Conservation (phyloP, 2,329 filamentous ascomycete genomes). For the Sporothrix pallida region DNA sequence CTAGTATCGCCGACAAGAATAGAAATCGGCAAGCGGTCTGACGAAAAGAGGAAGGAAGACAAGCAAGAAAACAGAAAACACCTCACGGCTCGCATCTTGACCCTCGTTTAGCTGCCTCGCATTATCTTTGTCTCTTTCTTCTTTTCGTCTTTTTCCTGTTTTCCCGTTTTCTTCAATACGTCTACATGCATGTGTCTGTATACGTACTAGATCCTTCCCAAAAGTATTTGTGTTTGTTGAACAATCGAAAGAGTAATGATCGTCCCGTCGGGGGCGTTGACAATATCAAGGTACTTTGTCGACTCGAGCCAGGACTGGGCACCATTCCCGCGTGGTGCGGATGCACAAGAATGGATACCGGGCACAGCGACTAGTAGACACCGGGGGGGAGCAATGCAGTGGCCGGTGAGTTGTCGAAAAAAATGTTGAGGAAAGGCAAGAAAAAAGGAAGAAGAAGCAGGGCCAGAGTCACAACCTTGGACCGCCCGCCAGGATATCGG, state of each 20-base stretch:
- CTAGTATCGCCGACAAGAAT: background rate
- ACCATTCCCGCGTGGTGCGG: background rate
- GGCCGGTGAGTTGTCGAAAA: background rate
- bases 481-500: conserved; percentile 14
- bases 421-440: background rate
- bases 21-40: too few species aligned
- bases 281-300: too few species aligned
- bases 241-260: too few species aligned
- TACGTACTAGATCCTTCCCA: background rate
- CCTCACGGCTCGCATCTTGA: background rate
- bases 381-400: background rate
- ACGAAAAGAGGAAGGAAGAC: background rate
- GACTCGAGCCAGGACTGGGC: too few species aligned
- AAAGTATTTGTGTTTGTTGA: background rate
- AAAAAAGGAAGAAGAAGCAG: background rate
- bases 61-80: background rate
- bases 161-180: background rate
- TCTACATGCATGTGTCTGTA: background rate
- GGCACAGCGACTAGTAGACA: too few species aligned
- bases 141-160: background rate
- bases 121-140: conserved; percentile 1
- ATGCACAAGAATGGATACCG: conserved; percentile 16
- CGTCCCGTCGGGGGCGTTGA: too few species aligned
- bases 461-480: background rate
- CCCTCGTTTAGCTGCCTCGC: background rate